These are phyloP conservation scores for Bruguiera sexangula DNA, from an alignment of 345 rosid genomes.

Conservation along the genomic window DNA sequence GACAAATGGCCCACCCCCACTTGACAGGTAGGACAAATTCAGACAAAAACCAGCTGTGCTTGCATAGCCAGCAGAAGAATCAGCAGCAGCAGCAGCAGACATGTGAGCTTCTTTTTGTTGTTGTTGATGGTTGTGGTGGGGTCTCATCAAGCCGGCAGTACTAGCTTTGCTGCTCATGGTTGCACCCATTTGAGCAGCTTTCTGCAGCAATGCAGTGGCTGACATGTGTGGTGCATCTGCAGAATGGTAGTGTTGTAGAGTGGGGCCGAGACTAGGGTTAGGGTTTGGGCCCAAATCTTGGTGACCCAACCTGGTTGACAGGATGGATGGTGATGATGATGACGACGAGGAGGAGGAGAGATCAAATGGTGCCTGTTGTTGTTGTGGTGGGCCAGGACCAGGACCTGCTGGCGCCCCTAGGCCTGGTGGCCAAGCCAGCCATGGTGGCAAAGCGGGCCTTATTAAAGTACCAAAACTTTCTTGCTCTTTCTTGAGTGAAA, in stretches of 20 bases:
- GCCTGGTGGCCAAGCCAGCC: constrained; percentile 44
- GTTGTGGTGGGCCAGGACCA: constrained; percentile 28
- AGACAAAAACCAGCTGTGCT: constrained; percentile 36
- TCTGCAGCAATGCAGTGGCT: constrained; percentile 89
- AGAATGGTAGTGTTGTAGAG: constrained; percentile 27
- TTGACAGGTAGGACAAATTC: constrained; percentile 37
- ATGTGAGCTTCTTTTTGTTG: constrained; percentile 33
- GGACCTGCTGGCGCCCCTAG: constrained; percentile 10
- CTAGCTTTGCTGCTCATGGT: constrained; percentile 35
- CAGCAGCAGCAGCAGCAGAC: constrained; percentile 23
- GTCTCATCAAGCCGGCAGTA: constrained; percentile 19
- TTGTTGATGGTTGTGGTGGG: constrained; percentile 35
- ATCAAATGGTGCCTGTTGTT: constrained; percentile 12
- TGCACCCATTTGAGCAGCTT: constrained; percentile 82
- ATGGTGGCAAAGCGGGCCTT: constrained; percentile 45
- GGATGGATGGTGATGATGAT: constrained; percentile 25
- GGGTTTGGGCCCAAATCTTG: constrained; percentile 48
- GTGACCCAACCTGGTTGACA: constrained; percentile 16
- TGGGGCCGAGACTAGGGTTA: constrained; percentile 47
- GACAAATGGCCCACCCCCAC: constrained; percentile 16
- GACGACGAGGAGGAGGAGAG: not conserved
- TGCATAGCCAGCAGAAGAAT: constrained; percentile 4
- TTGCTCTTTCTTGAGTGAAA: constrained; percentile 52
- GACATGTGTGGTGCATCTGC: constrained; percentile 57
- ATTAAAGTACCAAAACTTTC: constrained; percentile 26